Evolutionary conservation across 257 asterid genomes (phyloP), one percentile per base, ranked within the genome.

Genomic region (Haberlea rhodopensis): DNA sequence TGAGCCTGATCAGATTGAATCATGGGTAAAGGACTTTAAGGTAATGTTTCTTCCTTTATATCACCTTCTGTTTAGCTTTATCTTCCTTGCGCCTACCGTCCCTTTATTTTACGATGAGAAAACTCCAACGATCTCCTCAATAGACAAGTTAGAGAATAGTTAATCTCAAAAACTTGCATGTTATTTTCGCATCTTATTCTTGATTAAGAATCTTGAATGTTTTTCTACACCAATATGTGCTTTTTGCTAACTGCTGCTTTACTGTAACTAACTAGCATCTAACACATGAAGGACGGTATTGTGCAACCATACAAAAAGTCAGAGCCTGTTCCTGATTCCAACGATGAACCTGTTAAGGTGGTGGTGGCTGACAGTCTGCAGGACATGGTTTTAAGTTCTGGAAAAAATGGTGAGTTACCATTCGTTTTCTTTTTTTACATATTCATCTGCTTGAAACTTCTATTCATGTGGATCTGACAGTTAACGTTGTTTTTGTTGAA

Each of bases 11-110:
- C 90, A 91, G 56, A 70, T 91, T 71, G 80, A 82, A 22, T 65
- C 90, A 60, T 89, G 91, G 91, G 82, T 89, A 70, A 87, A 87
- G 79, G 95, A 83, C 65, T 89, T 79, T 65, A 81, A 83, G 96
- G 98, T 91, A 59, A 73, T 25, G 26, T 32, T 67, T 53, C 67
- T 18, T 69, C 63, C 63, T 63, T 8, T 25, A 45, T 21, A 10
- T 24, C 13, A 55, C 66, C 51, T 68, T 68, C 60, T 40, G 52
- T 65, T 66, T 22, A 29, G 11, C 23, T 40, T 15, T 0, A 37
- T 37, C 65, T 48, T 25, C 62, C 45, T 32, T 65, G 70, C 15
- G 15, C 53, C 54, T 46, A 56, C 43, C 63, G 19, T 57, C 53
- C 49, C 61, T 65, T 57, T 24, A 13, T 29, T 31, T 51, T 46